A percentile compares a stretch with the other conserved stretches of the same genome.
Conservation (phyloP, 768 basidiomycete species). For the Boletus bicolor region DNA sequence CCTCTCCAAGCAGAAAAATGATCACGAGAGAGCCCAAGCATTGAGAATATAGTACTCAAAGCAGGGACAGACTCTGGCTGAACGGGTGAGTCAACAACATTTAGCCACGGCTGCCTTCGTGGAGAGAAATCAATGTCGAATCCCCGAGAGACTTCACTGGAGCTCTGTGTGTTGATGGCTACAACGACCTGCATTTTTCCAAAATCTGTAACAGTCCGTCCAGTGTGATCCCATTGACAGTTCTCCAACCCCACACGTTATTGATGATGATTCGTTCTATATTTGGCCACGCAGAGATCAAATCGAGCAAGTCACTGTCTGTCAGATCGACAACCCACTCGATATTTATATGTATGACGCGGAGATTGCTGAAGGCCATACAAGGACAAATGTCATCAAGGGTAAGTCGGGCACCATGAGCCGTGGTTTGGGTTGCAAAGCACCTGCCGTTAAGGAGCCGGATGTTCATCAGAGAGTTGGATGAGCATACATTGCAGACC, state of each 20-base stretch:
- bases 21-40: too few species aligned
- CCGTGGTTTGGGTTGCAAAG: neutral
- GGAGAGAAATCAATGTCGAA: too few species aligned
- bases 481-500: neutral
- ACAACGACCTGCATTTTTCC: neutral
- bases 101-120: too few species aligned
- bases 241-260: slow-evolving; percentile 10
- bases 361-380: neutral
- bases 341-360: slow-evolving; percentile 1
- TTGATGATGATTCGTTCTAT: slow-evolving; percentile 7
- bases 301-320: slow-evolving; percentile 1
- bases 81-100: too few species aligned
- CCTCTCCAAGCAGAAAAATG: too few species aligned
- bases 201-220: slow-evolving; percentile 1
- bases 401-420: neutral
- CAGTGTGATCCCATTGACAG: neutral
- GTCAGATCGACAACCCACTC: slow-evolving; percentile 2
- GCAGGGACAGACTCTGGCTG: too few species aligned
- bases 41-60: too few species aligned
- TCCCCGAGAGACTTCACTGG: too few species aligned
- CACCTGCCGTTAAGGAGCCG: neutral
- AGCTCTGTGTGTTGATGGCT: neutral
- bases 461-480: neutral
- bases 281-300: slow-evolving; percentile 9
- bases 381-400: neutral